Conservation (phyloP, 176 grass and related monocot species). For the Neostapfia colusana region DNA sequence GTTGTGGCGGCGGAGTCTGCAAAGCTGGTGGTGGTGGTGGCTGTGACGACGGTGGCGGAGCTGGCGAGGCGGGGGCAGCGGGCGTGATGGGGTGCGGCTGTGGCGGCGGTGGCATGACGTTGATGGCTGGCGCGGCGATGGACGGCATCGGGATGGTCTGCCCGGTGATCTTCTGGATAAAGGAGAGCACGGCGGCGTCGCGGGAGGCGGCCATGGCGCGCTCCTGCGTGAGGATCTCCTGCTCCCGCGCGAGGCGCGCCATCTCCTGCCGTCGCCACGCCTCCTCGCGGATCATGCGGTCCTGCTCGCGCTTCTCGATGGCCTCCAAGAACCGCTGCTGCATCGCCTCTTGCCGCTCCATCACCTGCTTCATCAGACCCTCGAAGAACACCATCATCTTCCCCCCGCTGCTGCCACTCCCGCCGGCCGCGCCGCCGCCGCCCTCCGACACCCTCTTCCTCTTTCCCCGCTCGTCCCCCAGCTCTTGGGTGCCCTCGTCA, state of each 20-base stretch:
- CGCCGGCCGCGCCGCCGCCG: slow-evolving; percentile 9
- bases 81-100: neutral
- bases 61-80: slow-evolving; percentile 3
- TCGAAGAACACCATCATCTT: slow-evolving; percentile 97
- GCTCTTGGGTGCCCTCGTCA: slow-evolving; percentile 68
- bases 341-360: slow-evolving; percentile 97
- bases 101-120: slow-evolving; percentile 41
- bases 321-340: slow-evolving; percentile 86
- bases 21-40: neutral
- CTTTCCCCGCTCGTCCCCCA: slow-evolving; percentile 61
- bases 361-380: slow-evolving; percentile 83
- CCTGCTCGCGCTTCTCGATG: slow-evolving; percentile 91
- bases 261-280: slow-evolving; percentile 97
- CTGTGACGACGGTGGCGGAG: slow-evolving; percentile 7
- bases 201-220: slow-evolving; percentile 85
- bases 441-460: slow-evolving; percentile 52
- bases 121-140: slow-evolving; percentile 49
- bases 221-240: slow-evolving; percentile 86
- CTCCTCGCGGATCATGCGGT: slow-evolving; percentile 95
- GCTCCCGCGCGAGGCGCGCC: slow-evolving; percentile 70
- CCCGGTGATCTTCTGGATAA: slow-evolving; percentile 93
- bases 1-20: slow-evolving; percentile 22
- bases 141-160: slow-evolving; percentile 68
- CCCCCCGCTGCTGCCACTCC: slow-evolving; percentile 19
- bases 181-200: slow-evolving; percentile 81